phyloP scores from a whole-genome alignment of 768 basidiomycete species.

The Lactarius deliciosus region DNA sequence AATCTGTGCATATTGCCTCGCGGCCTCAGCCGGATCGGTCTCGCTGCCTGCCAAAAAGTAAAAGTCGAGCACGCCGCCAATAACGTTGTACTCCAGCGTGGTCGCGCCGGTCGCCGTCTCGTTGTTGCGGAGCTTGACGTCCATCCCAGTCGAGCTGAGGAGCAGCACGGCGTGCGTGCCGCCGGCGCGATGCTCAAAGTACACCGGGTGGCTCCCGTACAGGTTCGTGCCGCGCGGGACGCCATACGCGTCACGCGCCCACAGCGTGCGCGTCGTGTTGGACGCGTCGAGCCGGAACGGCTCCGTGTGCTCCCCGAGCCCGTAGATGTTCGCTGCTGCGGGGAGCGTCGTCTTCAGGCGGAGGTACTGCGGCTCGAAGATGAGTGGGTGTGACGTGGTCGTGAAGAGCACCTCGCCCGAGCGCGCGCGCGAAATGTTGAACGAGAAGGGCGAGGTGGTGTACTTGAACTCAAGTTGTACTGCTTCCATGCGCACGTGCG shows the following conservation, averaged over 20 bases:
- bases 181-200: slow-evolving; percentile 62
- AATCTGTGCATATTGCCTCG: slow-evolving; percentile 67
- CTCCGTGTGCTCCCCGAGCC: slow-evolving; percentile 73
- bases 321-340: slow-evolving; percentile 65
- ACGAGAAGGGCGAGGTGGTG: slow-evolving; percentile 58
- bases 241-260: slow-evolving; percentile 66
- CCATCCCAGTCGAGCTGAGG: slow-evolving; percentile 74
- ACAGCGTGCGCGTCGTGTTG: slow-evolving; percentile 50
- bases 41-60: slow-evolving; percentile 74
- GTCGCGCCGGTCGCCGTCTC: slow-evolving; percentile 35
- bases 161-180: slow-evolving; percentile 72
- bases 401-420: slow-evolving; percentile 60
- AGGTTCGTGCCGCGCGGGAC: slow-evolving; percentile 58
- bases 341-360: slow-evolving; percentile 67
- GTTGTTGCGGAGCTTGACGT: slow-evolving; percentile 56
- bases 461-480: slow-evolving; percentile 60
- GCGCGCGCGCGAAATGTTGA: slow-evolving; percentile 51
- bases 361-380: slow-evolving; percentile 77
- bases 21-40: slow-evolving; percentile 54
- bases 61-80: slow-evolving; percentile 76
- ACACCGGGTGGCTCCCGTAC: slow-evolving; percentile 74
- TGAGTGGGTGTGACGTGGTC: slow-evolving; percentile 57
- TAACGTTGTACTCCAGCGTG: slow-evolving; percentile 69
- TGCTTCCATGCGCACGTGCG: slow-evolving; percentile 33
- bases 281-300: slow-evolving; percentile 53